Conservation (phyloP, 2,329 filamentous ascomycete species). For the Juglanconis oblonga region DNA sequence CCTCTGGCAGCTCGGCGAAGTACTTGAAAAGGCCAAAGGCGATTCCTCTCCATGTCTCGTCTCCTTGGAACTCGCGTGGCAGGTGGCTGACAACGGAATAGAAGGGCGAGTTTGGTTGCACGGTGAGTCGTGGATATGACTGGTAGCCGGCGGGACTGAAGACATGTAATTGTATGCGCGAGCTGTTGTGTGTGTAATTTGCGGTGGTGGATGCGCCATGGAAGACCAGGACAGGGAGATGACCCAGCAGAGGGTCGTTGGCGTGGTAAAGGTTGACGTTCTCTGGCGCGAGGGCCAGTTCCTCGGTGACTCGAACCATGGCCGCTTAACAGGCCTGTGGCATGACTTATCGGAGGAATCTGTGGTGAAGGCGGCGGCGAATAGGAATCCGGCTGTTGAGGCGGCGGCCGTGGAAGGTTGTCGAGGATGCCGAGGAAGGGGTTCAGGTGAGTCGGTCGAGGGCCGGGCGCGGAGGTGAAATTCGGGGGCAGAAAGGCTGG, state of each 20-base stretch:
- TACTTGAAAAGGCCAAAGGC: constrained; percentile 94
- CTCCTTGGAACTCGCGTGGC: constrained; percentile 90
- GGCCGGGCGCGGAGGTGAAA: constrained; percentile 1
- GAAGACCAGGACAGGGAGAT: constrained; percentile 83
- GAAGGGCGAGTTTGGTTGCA: constrained; percentile 87
- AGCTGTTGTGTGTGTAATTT: constrained; percentile 83
- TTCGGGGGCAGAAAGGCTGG: constrained; percentile 1
- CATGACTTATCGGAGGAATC: constrained; percentile 29
- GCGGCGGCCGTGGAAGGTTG: constrained; percentile 1
- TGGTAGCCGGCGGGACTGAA: constrained; percentile 86
- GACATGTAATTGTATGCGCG: constrained; percentile 91
- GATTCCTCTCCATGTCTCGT: constrained; percentile 86
- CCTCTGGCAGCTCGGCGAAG: constrained; percentile 79
- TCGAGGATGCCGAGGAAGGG: neutral
- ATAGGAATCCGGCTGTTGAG: constrained; percentile 2
- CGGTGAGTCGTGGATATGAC: constrained; percentile 85
- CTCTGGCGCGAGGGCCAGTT: constrained; percentile 76
- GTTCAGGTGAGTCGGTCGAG: neutral
- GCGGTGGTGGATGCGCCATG: constrained; percentile 87
- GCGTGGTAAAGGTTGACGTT: constrained; percentile 85
- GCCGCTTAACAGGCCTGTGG: constrained; percentile 41
- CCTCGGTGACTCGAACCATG: constrained; percentile 82
- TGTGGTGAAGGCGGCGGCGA: neutral
- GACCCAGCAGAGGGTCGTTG: constrained; percentile 77
- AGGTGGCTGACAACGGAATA: constrained; percentile 88